Evolutionary conservation across 345 rosid species (phyloP), one percentile per base, ranked within the genome.

Genomic region (Salix dunnii): DNA sequence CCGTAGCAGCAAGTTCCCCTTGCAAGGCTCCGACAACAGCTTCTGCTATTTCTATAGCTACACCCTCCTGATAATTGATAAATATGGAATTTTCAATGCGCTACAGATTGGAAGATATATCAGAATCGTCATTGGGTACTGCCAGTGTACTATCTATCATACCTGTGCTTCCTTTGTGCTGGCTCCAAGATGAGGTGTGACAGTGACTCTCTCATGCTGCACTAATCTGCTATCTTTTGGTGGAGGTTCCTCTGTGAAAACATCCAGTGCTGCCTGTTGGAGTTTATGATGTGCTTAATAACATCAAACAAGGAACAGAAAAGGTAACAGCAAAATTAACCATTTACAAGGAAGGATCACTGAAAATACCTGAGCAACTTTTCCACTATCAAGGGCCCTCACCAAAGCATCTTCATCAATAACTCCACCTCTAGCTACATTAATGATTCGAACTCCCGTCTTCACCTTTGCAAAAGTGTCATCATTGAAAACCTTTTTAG

Each of bases 141-240:
- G 33, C 40, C 21, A 60, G 31, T 7, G 14, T 23, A 23, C 42
- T 13, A 18, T 25, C 49, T 7, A 35, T 17, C 31, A 20, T 62
- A 88, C 97, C 88, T 93, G 97, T 63, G 97, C 97, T 87, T 93
- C 97, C 81, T 89, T 93, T 40, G 96, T 91, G 84, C 97, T 91
- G 43, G 96, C 96, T 82, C 97, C 97, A 2, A 93, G 96, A 84
- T 93, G 97, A 82, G 97, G 97, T 13, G 97, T 93, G 64, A 87
- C 92, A 3, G 84, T 90, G 49, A 93, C 94, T 73, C 87, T 90
- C 68, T 87, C 87, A 76, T 91, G 97, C 42, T 83, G 96, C 53
- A 93, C 83, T 68, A 93, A 60, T 79, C 82, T 90, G 85, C 86
- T 84, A 31, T 90, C 94, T 72, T 79, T 82, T 0, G 89, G 36